Conservation (phyloP, 148 eudicot species). For the Camellia japonica region DNA sequence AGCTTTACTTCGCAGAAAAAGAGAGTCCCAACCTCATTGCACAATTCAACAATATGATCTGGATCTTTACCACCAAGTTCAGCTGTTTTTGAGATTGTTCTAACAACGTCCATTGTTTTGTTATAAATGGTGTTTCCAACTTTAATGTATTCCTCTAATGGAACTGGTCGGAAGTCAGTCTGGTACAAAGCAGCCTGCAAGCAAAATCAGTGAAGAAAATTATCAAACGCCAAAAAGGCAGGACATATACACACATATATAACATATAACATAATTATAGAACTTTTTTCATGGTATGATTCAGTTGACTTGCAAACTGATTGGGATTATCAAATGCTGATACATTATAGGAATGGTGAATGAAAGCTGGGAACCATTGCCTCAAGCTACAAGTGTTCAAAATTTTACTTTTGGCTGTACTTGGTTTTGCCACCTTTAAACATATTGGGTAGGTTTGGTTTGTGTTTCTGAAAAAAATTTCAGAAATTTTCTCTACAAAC, state of each 20-base stretch:
- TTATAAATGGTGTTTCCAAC: constrained; percentile 81
- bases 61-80: constrained; percentile 96
- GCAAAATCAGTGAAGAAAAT: neutral
- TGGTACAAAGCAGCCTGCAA: constrained; percentile 92
- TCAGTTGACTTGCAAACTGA: neutral
- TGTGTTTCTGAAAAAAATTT: no score
- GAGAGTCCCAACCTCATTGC: constrained; percentile 74
- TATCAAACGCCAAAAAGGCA: constrained; percentile 11
- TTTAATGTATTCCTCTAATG: constrained; percentile 89
- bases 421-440: no score
- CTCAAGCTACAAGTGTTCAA: neutral
- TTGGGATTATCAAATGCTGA: neutral
- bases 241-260: neutral
- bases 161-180: constrained; percentile 98
- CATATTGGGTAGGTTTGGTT: no score
- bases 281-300: neutral
- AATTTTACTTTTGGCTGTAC: neutral
- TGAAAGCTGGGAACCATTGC: neutral
- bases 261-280: no score
- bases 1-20: neutral
- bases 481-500: no score
- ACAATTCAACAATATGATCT: constrained; percentile 90
- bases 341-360: neutral
- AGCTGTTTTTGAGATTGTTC: constrained; percentile 66
- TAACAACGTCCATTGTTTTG: constrained; percentile 74